phyloP scores from a whole-genome alignment of 148 eudicot genomes.

The Cornus kousa region DNA sequence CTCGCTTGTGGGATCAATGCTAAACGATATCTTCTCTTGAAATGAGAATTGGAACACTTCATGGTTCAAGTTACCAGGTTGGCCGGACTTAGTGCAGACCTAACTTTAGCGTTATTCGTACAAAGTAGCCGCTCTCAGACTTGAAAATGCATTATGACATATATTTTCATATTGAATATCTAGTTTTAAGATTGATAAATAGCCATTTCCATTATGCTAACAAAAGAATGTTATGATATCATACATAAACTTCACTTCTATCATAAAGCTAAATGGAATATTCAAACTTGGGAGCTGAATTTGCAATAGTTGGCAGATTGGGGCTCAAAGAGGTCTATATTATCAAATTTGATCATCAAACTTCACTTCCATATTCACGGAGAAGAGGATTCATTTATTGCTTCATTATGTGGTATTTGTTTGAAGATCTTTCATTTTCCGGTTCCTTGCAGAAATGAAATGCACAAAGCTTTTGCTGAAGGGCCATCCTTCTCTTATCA shows the following conservation, averaged over 20 bases:
- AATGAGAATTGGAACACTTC: background rate
- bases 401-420: background rate
- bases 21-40: background rate
- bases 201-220: background rate
- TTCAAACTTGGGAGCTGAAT: background rate
- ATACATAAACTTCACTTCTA: background rate
- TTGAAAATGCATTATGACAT: no score
- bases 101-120: no score
- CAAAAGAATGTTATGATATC: background rate
- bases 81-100: no score
- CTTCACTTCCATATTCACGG: background rate
- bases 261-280: background rate
- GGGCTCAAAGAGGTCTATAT: background rate
- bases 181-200: background rate
- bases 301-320: background rate
- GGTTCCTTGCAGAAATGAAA: slow-evolving; percentile 1
- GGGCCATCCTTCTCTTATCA: background rate
- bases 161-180: background rate
- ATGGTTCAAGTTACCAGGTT: no score
- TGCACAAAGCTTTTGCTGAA: background rate
- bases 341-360: background rate
- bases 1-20: background rate
- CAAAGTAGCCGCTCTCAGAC: no score
- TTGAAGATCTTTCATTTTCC: background rate
- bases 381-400: background rate